Evolutionary conservation across 768 basidiomycete genomes (phyloP).

Genomic region (Galerina sulciceps): DNA sequence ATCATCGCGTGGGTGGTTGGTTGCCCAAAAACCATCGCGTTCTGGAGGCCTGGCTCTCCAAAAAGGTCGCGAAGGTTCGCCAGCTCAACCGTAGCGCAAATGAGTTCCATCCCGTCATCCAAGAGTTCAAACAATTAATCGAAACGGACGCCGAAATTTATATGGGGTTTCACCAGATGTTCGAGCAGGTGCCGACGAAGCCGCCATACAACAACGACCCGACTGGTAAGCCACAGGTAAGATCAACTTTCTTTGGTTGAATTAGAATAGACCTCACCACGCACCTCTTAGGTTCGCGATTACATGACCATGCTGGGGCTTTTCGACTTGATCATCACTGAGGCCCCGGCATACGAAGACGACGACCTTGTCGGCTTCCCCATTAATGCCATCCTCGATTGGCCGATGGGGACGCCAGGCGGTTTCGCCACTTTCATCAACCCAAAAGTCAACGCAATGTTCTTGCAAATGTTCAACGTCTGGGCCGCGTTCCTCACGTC

Average conservation of each 20-base stretch:
- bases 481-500: constrained; percentile 55
- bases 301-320: constrained; percentile 40
- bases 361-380: constrained; percentile 47
- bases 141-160: constrained; percentile 6
- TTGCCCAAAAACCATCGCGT: constrained; percentile 9
- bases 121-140: constrained; percentile 7
- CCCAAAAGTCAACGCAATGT: constrained; percentile 45
- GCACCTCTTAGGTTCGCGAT: not conserved
- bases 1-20: constrained; percentile 8
- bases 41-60: constrained; percentile 7
- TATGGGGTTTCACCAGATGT: constrained; percentile 11
- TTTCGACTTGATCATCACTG: constrained; percentile 45
- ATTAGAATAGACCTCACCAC: no score
- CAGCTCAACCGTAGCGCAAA: not conserved
- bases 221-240: constrained; percentile 5
- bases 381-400: constrained; percentile 48
- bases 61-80: not conserved
- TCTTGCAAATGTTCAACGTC: constrained; percentile 37
- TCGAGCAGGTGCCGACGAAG: constrained; percentile 7
- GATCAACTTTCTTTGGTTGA: not conserved
- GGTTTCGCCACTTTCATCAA: constrained; percentile 39
- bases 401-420: constrained; percentile 39
- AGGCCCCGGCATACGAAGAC: constrained; percentile 44
- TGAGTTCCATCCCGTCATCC: constrained; percentile 1
- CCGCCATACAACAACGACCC: constrained; percentile 10